Base-by-base conservation (phyloP, 2,329 filamentous ascomycete species). In the Penicillium oxalicum region DNA sequence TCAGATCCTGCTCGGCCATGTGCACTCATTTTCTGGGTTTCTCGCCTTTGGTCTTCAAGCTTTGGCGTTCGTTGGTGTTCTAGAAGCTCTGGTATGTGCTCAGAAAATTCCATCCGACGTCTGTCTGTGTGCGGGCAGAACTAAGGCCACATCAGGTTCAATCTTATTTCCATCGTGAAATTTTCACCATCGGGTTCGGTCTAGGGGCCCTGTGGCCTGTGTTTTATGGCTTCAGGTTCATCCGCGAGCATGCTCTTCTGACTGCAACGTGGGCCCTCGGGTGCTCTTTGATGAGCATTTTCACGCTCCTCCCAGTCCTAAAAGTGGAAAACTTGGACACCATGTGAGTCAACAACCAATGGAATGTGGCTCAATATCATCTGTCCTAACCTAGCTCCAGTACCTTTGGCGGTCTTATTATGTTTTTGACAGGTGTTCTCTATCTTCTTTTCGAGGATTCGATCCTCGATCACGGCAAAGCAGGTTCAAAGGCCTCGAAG, bases 141-240 rank as follows among this genome's bases (percentile, higher is more conserved):
- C 11, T 24, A 11, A 28, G 18, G 9, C 33, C 39, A 18, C 24
- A 42, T 6, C 48, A 93, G 88, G 90, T 93, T 24, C 77, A 95
- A 71, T 91, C 89, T 44, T 98, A 98, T 66, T 95, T 95, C 48
- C 80, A 91, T 59, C 84, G 93, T 36, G 86, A 95, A 63, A 82
- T 97, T 25, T 85, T 94, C 59, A 95, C 91, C 0, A 73, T 81
- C 0, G 81, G 91, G 48, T 98, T 91, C 62, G 61, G 91, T 26
- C 57, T 91, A 3, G 90, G 82, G 3, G 80, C 84, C 1, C 75
- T 87, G 38, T 98, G 91, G 87, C 93, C 93, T 0, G 58, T 78
- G 0, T 74, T 82, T 0, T 87, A 93, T 57, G 91, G 93, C 0
- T 61, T 78, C 26, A 75, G 76, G 0, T 97, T 98, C 61, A 56